Conservation (phyloP, 108 stramenopile genomes). For the Cyclotella sp. region DNA sequence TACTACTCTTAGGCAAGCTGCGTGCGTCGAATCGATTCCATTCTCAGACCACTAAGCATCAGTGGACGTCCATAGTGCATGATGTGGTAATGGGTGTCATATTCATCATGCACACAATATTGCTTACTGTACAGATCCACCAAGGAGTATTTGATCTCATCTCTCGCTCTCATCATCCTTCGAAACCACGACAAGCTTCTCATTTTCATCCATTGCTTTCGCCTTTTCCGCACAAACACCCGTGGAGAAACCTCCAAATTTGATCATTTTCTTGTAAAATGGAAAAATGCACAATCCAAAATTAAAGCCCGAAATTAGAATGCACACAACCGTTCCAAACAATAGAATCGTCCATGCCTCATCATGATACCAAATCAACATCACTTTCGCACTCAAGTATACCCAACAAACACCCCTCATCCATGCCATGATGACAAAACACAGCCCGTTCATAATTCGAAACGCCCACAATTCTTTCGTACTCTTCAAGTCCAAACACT, state of each 20-base stretch:
- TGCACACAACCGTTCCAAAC: conserved; percentile 12
- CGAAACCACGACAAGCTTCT: neutral
- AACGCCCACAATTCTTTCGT: conserved; percentile 19
- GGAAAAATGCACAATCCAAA: conserved; percentile 31
- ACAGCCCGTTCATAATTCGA: conserved; percentile 28
- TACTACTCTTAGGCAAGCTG: too few relatives aligned
- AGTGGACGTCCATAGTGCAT: too few relatives aligned
- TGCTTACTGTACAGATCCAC: neutral
- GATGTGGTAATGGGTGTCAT: too few relatives aligned
- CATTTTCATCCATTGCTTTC: neutral
- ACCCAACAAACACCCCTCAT: conserved; percentile 37
- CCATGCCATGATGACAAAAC: conserved; percentile 37
- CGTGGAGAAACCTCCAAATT: conserved; percentile 10
- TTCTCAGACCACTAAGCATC: too few relatives aligned
- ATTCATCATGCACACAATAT: neutral
- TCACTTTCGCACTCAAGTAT: conserved; percentile 12
- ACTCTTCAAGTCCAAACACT: conserved; percentile 26
- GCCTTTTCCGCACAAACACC: neutral
- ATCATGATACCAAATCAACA: conserved; percentile 27
- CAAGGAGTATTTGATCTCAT: neutral
- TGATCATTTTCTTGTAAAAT: conserved; percentile 31
- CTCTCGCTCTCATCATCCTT: neutral
- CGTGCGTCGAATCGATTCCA: too few relatives aligned
- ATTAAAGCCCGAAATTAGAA: conserved; percentile 30
- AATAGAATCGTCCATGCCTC: conserved; percentile 21